A percentile compares a stretch with the other conserved stretches of the same genome.
These are phyloP conservation scores for Xylaria sp. DNA, from an alignment of 2,329 filamentous ascomycete genomes.

Conservation along the genomic window DNA sequence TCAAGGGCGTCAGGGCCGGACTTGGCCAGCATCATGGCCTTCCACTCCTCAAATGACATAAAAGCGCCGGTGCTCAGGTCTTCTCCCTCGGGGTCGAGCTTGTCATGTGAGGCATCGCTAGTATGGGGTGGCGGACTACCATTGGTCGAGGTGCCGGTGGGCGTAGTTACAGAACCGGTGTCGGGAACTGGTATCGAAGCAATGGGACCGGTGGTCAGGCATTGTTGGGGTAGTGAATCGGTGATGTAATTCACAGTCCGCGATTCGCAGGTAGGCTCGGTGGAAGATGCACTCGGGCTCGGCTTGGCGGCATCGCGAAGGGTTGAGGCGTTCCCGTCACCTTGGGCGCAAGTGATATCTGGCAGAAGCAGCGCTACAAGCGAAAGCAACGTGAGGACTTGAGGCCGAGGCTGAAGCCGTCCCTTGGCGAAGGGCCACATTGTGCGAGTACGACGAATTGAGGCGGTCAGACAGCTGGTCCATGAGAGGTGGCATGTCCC, in stretches of 20 bases:
- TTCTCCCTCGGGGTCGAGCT: constrained; percentile 65
- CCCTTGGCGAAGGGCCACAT: constrained; percentile 35
- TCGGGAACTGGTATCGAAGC: constrained; percentile 33
- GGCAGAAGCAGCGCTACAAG: constrained; percentile 22
- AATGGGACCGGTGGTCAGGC: constrained; percentile 65
- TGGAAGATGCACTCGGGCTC: constrained; percentile 18
- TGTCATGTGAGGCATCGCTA: constrained; percentile 44
- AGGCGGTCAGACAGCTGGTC: constrained; percentile 29
- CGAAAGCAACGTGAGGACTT: constrained; percentile 27
- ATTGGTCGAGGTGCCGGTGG: constrained; percentile 32
- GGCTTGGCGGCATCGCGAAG: constrained; percentile 30
- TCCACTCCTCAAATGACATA: constrained; percentile 98
- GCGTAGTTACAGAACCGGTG: constrained; percentile 27
- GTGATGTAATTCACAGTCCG: constrained; percentile 83
- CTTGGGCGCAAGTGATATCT: constrained; percentile 24
- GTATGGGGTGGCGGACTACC: constrained; percentile 26
- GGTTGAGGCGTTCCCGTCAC: constrained; percentile 26
- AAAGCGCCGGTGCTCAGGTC: constrained; percentile 72
- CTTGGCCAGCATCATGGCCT: constrained; percentile 86
- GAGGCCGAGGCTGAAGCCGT: too few species aligned
- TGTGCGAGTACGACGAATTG: constrained; percentile 21
- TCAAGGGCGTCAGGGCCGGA: constrained; percentile 75
- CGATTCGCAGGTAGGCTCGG: constrained; percentile 55
- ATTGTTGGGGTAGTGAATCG: constrained; percentile 77
- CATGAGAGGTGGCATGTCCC: constrained; percentile 28